Percentiles rank a stretch among this genome's conserved stretches.
Evolutionary conservation across 2,329 filamentous ascomycete species (phyloP).

Genomic region (Sodiomyces alkalinus): DNA sequence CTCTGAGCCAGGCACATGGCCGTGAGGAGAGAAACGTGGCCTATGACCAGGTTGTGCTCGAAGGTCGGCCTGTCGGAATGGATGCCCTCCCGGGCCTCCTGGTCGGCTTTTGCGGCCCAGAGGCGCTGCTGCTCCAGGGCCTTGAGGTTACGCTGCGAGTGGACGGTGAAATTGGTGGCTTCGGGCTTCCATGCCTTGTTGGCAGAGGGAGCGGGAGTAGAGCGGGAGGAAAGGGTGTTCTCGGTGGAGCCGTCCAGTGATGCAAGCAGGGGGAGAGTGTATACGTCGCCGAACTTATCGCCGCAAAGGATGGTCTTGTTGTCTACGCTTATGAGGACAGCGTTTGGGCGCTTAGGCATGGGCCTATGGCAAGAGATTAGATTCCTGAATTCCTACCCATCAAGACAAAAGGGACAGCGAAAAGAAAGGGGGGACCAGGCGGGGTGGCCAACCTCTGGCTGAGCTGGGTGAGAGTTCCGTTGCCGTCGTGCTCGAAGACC

Average conservation of each 20-base stretch:
- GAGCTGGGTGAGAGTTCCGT: slow-evolving; percentile 47
- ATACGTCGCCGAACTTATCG: slow-evolving; percentile 97
- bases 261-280: slow-evolving; percentile 60
- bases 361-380: slow-evolving; percentile 34
- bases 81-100: slow-evolving; percentile 11
- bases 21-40: slow-evolving; percentile 91
- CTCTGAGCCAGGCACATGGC: slow-evolving; percentile 43
- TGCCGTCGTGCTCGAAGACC: slow-evolving; percentile 55
- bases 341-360: slow-evolving; percentile 84
- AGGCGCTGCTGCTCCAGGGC: slow-evolving; percentile 44
- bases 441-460: slow-evolving; percentile 49
- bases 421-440: slow-evolving; percentile 2
- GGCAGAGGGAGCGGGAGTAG: slow-evolving; percentile 8
- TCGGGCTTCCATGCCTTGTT: slow-evolving; percentile 27
- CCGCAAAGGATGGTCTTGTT: slow-evolving; percentile 61
- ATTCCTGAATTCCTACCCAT: no score
- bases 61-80: slow-evolving; percentile 36
- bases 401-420: slow-evolving; percentile 15
- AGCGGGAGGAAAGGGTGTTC: slow-evolving; percentile 7
- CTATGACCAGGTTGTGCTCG: slow-evolving; percentile 64
- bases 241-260: slow-evolving; percentile 7
- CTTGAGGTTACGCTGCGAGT: slow-evolving; percentile 46
- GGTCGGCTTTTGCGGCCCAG: slow-evolving; percentile 20
- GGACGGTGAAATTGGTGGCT: slow-evolving; percentile 45
- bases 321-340: slow-evolving; percentile 55